Evolutionary conservation across 2,329 filamentous ascomycete genomes (phyloP), one percentile per base, ranked within the genome.

Genomic region (Aureobasidium sp.): DNA sequence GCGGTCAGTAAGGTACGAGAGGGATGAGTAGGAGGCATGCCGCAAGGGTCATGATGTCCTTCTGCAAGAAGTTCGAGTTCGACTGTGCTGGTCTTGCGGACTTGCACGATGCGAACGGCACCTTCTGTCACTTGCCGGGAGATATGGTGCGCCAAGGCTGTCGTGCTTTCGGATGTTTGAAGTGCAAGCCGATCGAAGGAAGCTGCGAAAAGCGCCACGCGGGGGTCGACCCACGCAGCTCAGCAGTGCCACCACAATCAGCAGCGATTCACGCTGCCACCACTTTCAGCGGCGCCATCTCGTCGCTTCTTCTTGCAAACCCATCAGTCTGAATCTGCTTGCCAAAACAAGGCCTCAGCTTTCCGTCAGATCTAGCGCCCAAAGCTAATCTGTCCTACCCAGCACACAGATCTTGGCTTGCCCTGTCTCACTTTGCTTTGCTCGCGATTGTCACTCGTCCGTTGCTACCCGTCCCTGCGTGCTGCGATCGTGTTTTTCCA

Each of bases 11-110:
- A 25, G 47, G 47, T 45, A 52, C 37, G 57, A 21, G 45, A 39
- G 11, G 37, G 21, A 8, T 36, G 52, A n/a, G 45, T 47, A 50
- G 45, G 30, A 50, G 57, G 37, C 57, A 60, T 60, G 30, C 57
- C 57, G 45, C 36, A 27, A 37, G 42, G 47, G 21, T 50, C 47
- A 60, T 60, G 16, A 37, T 60, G 57, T 42, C 57, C 44, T 52
- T 32, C 27, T 44, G 52, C 27, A 25, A 25, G 27, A 25, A 34
- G 29, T 25, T 34, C 16, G 52, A 34, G 29, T 25, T 34, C 16
- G 52, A 55, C 21, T 32, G 39, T 55, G 39, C 39, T 55, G 52
- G 37, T 32, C 39, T 8, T 21, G 16, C 50, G 52, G 37, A 21
- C 39, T 8, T 21, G 16, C 50, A 41, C 16, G 36, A 36, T 52